Conservation (phyloP, 2,329 filamentous ascomycete species). For the Talaromyces sp. region DNA sequence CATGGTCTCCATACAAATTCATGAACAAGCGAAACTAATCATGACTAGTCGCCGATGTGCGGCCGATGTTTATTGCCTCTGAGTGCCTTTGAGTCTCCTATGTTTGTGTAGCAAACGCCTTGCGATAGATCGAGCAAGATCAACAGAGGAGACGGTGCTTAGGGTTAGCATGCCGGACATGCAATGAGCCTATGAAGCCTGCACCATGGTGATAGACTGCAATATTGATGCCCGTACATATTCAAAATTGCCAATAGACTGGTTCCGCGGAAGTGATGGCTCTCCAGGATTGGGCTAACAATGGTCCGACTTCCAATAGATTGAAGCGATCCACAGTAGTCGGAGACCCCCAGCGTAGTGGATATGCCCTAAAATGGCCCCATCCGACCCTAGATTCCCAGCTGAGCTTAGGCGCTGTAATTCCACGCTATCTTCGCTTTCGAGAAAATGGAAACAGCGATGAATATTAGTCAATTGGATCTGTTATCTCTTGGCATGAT, state of each 20-base stretch:
- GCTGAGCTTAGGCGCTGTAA: background rate
- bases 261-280: constrained; percentile 7
- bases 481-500: constrained; percentile 19
- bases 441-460: constrained; percentile 12
- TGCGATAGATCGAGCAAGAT: background rate
- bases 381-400: constrained; percentile 4
- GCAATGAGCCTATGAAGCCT: background rate
- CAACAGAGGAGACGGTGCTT: background rate
- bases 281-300: background rate
- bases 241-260: constrained; percentile 7
- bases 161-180: background rate
- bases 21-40: background rate
- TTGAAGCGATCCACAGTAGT: constrained; percentile 1
- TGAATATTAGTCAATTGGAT: constrained; percentile 8
- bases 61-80: background rate
- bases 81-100: background rate
- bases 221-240: background rate
- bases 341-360: constrained; percentile 7
- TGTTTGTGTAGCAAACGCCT: background rate
- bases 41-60: constrained; percentile 3
- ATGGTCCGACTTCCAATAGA: constrained; percentile 6
- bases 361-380: background rate
- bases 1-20: background rate
- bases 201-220: background rate
- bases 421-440: constrained; percentile 15